These are phyloP conservation scores for Neoconidiobolus thromboides DNA, from an alignment of 371 early-diverging fungal genomes.

Conservation along the genomic window DNA sequence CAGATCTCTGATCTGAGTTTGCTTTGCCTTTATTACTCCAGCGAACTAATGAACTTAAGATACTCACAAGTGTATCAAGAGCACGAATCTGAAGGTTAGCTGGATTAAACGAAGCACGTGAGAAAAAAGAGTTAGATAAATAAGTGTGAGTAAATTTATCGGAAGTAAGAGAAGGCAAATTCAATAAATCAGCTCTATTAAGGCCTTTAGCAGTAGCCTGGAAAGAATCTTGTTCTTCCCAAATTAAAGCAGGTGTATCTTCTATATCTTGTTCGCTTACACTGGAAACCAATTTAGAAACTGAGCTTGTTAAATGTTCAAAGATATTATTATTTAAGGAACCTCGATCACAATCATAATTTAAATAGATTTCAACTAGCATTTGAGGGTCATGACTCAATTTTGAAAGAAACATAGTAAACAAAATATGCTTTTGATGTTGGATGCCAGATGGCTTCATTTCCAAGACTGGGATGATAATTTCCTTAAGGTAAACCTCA, in stretches of 20 bases:
- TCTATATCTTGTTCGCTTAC: slow-evolving; percentile 58
- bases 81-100: slow-evolving; percentile 16
- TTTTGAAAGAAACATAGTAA: slow-evolving; percentile 22
- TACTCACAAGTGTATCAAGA: slow-evolving; percentile 17
- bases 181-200: slow-evolving; percentile 1
- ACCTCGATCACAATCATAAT: slow-evolving; percentile 72
- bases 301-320: not conserved
- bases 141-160: not conserved
- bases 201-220: slow-evolving; percentile 12
- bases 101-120: slow-evolving; percentile 15
- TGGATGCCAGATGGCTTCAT: slow-evolving; percentile 21
- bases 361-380: slow-evolving; percentile 86
- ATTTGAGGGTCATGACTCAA: slow-evolving; percentile 60
- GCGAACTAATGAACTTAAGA: slow-evolving; percentile 31
- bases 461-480: slow-evolving; percentile 45
- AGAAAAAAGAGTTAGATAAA: not conserved
- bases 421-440: slow-evolving; percentile 24
- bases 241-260: slow-evolving; percentile 31
- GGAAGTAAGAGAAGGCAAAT: not conserved
- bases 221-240: slow-evolving; percentile 15
- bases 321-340: slow-evolving; percentile 3
- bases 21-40: slow-evolving; percentile 22
- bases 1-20: not conserved
- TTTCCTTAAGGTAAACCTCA: slow-evolving; percentile 53
- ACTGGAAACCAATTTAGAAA: slow-evolving; percentile 23